A percentile compares a stretch with the other conserved stretches of the same genome.
Evolutionary conservation across 139 green algal genomes (phyloP).

Genomic region (Picochlorum sp.): DNA sequence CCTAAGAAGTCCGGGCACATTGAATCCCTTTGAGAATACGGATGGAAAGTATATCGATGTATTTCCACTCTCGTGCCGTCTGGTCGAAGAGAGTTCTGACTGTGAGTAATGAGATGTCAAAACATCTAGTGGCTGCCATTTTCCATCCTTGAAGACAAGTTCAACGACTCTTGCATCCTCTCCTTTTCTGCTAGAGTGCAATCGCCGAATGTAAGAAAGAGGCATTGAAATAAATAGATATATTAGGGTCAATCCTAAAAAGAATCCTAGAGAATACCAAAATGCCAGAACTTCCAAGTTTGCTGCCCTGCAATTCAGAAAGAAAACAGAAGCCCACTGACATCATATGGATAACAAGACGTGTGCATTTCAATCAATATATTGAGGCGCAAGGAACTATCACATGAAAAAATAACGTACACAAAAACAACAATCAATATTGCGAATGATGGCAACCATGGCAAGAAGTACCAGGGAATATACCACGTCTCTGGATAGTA

Average conservation of each 20-base stretch:
- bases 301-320: neutral
- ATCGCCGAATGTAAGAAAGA: constrained; percentile 23
- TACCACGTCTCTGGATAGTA: constrained; percentile 8
- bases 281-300: neutral
- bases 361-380: no score
- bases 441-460: constrained; percentile 20
- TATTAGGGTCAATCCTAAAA: neutral
- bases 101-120: neutral
- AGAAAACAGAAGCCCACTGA: neutral
- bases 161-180: constrained; percentile 18
- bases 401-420: neutral
- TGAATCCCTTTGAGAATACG: no score
- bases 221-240: constrained; percentile 28
- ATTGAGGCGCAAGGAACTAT: no score
- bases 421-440: constrained; percentile 17
- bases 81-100: no score
- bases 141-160: constrained; percentile 1
- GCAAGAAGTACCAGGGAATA: constrained; percentile 11
- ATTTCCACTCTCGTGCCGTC: no score
- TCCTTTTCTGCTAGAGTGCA: neutral
- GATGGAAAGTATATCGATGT: neutral
- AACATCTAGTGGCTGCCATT: constrained; percentile 1
- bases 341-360: neutral
- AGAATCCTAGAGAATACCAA: neutral
- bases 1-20: no score